Percentiles rank a stretch among this genome's conserved stretches.
Conservation (phyloP, 164 flowering plant species). For the Tinospora cordifolia region DNA sequence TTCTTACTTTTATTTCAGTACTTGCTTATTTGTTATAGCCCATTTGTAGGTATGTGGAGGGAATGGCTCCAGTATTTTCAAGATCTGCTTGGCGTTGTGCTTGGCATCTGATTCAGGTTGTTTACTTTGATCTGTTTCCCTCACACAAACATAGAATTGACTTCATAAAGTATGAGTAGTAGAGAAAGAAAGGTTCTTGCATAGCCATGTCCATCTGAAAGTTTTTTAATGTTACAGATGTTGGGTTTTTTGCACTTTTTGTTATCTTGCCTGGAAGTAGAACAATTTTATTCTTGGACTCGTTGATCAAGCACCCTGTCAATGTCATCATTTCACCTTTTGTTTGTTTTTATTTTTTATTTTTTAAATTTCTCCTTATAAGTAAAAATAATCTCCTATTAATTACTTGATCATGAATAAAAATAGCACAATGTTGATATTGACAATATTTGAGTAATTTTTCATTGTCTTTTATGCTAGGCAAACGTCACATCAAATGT, state of each 20-base stretch:
- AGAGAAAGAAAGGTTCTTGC: not conserved
- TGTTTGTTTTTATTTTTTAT: too few relatives aligned
- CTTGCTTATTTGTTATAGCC: not conserved
- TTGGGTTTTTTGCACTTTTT: not conserved
- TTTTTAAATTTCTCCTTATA: too few relatives aligned
- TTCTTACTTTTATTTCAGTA: not conserved
- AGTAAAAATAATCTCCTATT: too few relatives aligned
- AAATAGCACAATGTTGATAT: too few relatives aligned
- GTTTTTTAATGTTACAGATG: not conserved
- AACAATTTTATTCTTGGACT: not conserved
- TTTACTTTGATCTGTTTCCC: not conserved
- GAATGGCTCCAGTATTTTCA: slow-evolving; percentile 98
- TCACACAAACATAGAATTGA: not conserved
- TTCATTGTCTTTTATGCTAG: not conserved
- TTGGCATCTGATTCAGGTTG: slow-evolving; percentile 97
- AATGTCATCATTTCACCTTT: too few relatives aligned
- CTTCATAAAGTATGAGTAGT: not conserved
- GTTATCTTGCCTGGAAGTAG: not conserved
- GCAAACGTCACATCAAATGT: not conserved
- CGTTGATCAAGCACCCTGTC: not conserved
- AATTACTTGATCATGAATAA: too few relatives aligned
- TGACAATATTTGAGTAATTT: too few relatives aligned
- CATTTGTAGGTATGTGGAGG: slow-evolving; percentile 77
- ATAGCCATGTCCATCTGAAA: too few relatives aligned
- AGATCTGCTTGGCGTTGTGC: slow-evolving; percentile 89